Percentiles rank a stretch among this genome's conserved stretches.
These are phyloP conservation scores for Plasmodium vivax DNA, from an alignment of 169 alveolate genomes.

Conservation along the genomic window DNA sequence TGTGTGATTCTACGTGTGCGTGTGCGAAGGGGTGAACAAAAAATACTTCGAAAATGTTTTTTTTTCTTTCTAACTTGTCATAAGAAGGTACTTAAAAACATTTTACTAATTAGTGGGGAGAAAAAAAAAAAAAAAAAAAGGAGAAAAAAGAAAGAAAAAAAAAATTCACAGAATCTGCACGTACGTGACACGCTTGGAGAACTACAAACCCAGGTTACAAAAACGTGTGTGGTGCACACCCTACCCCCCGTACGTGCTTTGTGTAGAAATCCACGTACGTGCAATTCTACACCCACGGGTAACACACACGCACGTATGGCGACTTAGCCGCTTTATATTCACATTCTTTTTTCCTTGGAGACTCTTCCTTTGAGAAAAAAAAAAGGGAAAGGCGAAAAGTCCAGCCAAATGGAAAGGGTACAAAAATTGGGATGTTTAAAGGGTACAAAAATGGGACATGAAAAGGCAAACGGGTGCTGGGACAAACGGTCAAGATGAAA, in stretches of 20 bases:
- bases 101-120: neutral
- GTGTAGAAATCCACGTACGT: neutral
- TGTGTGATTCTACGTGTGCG: neutral
- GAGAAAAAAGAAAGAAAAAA: neutral
- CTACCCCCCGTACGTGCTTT: neutral
- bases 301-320: neutral
- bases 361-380: neutral
- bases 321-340: neutral
- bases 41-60: neutral
- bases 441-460: too few species aligned
- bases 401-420: neutral
- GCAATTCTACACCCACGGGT: neutral
- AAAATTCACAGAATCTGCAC: neutral
- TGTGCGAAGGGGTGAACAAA: neutral
- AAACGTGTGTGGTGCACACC: neutral
- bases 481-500: neutral
- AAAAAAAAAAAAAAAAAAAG: constrained; percentile 1
- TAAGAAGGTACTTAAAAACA: neutral
- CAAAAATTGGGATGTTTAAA: neutral
- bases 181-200: neutral
- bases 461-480: neutral
- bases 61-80: neutral
- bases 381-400: neutral
- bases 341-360: neutral
- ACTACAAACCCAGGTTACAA: neutral